Evolutionary conservation across 176 grass and related monocot genomes (phyloP), one percentile per base, ranked within the genome.

Genomic region (Bothriochloa decipiens): DNA sequence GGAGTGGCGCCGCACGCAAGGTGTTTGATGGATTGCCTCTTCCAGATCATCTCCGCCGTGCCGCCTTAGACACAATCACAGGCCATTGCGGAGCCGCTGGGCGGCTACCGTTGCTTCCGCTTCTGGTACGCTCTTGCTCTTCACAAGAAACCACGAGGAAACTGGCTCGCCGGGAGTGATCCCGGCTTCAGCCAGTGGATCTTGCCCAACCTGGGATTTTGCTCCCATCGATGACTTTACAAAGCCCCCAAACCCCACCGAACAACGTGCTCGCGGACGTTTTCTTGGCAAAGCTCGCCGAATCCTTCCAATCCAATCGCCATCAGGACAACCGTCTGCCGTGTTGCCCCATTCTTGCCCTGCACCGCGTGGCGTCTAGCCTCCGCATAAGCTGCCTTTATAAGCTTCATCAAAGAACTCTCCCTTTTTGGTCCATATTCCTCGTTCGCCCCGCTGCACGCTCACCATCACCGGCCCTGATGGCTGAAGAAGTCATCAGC

Each of bases 401-500:
- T 85, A 81, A 81, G 70, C 40, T 50, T 32, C 18, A n/a, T 32
- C 18, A n/a, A 67, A 20, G 5, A 70, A 11, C 50, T 13, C 12
- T 18, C 11, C 0, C 2, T 12, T 68, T 58, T 17, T 46, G 35
- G 35, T 6, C 47, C 70, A 62, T 41, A 77, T 52, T 81, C 70
- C 71, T 77, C 65, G 9, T 12, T 75, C 61, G 18, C 32, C 32
- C 18, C 33, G 29, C 53, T 28, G 5, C 76, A 6, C 17, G 13
- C 36, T 28, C 72, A 5, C 40, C 0, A 47, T 47, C 43, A 8
- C 16, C n/a, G 1, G 13, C 27, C 39, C 7, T 7, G 5, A 91
- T 92, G 90, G 46, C 77, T 49, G 90, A 86, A 0, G 53, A 57
- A 1, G 49, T 5, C 17, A 76, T 88, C 69, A 41, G 68, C 8